Evolutionary conservation across 345 rosid genomes (phyloP), one percentile per base, ranked within the genome.

Genomic region (Carallia pectinifolia): DNA sequence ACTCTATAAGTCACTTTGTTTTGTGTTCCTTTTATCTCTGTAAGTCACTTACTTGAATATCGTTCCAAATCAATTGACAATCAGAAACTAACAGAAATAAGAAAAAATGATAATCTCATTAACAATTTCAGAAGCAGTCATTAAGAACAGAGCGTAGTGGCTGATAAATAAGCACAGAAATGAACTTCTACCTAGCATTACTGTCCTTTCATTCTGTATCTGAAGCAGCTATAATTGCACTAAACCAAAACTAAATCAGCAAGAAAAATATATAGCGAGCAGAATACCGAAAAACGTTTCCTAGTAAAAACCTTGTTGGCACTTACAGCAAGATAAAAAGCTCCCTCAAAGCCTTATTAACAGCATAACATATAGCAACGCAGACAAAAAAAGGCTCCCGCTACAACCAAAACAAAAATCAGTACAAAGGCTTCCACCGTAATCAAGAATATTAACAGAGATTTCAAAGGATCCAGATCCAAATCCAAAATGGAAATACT

Each of bases 191-290:
- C 97, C 98, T 89, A 91, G 96, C 74, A 94, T 76, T 58, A 81
- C 79, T 74, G 76, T 76, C 70, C 31, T 88, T 89, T 17, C 86
- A 72, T 71, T 91, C 97, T 71, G 81, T 62, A 75, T 94, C 96
- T 27, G 93, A 76, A n/a, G 97, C 85, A 71, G 80, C 89, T 84
- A 78, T 91, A 78, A 94, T 88, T 64, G 97, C 98, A 95, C 91
- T 62, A 34, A n/a, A 79, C 56, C 62, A 85, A 64, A 64, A 37
- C 70, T 65, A 62, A 53, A 68, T 58, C 58, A 31, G 65, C 40
- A 40, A 53, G 72, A 30, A 53, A 70, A 75, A 60, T 36, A 58
- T 36, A 64, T 13, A 6, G 18, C 18, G 54, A 9, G 23, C 33
- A 58, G 29, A 30, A 68, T 50, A 71, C 30, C 44, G 60, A 2